Evolutionary conservation across 1,139 yeast species (phyloP).

Genomic region (Zygoascus hellenicus): DNA sequence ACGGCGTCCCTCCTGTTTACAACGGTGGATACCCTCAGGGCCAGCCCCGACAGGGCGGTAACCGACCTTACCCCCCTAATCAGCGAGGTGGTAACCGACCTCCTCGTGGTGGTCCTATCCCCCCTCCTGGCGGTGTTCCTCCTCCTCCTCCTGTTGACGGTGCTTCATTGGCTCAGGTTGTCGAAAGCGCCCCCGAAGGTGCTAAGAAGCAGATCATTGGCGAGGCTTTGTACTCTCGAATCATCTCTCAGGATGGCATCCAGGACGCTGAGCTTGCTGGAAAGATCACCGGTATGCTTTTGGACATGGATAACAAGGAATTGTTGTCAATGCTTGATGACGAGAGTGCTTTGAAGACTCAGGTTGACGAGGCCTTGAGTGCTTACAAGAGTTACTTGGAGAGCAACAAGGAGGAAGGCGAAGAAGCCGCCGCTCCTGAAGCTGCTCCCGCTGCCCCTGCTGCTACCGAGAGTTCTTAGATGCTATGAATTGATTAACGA

Average conservation of each 20-base stretch:
- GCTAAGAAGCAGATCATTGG: constrained; percentile 97
- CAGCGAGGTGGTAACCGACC: constrained; percentile 26
- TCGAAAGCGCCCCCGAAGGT: constrained; percentile 48
- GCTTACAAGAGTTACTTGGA: constrained; percentile 46
- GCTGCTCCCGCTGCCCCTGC: not conserved
- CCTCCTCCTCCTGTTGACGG: constrained; percentile 21
- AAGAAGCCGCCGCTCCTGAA: not conserved
- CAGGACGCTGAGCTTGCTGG: constrained; percentile 95
- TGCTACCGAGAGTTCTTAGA: not conserved
- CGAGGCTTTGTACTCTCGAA: constrained; percentile 94
- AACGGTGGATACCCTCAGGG: constrained; percentile 50
- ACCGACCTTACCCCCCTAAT: constrained; percentile 27
- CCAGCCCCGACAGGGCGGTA: constrained; percentile 27
- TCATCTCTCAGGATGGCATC: constrained; percentile 77
- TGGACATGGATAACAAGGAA: constrained; percentile 91
- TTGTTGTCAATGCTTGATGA: constrained; percentile 78
- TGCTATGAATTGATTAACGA: constrained; percentile 2
- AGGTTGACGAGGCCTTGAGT: constrained; percentile 89
- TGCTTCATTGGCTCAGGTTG: constrained; percentile 31
- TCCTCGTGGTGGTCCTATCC: constrained; percentile 14
- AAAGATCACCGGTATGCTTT: constrained; percentile 98
- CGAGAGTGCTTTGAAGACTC: constrained; percentile 82
- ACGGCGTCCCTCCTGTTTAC: constrained; percentile 72
- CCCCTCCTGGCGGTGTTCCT: constrained; percentile 19
- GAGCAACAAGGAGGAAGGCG: constrained; percentile 23